Evolutionary conservation across 2,329 filamentous ascomycete species (phyloP), one percentile per base, ranked within the genome.

Genomic region (Westerdykella ornata): DNA sequence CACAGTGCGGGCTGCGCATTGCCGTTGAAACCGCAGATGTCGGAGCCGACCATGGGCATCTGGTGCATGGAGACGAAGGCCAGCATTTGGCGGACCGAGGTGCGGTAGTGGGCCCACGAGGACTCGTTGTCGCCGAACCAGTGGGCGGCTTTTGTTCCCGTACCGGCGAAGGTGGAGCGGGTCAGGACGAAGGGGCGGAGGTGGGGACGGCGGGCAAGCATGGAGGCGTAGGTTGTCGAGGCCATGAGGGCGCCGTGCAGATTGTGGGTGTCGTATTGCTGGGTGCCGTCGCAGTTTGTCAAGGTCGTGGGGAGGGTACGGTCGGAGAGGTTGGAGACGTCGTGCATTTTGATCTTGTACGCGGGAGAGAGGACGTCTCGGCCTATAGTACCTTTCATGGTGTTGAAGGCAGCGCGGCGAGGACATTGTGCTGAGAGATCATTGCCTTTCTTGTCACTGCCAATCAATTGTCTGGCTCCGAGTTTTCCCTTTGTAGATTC

Each of bases 221-320:
- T 85, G 1, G 85, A 80, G 11, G 73, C 63, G 39, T 78, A 75
- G 0, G 82, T 84, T 4, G 77, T 69, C 14, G 72, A 66, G 1
- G 81, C 83, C 84, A 88, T 89, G 80, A 86, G 73, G 54, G 77
- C 76, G 1, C 85, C 85, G 60, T 85, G 88, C 1, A 88, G 64
- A 52, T 88, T 88, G 61, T 89, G 85, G 0, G 80, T 84, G 51
- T 89, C 85, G 56, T 85, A 87, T 62, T 85, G 78, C 15, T 72
- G 70, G 29, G 81, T 68, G 1, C 83, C 83, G 43, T 84, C 81
- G 32, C 78, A 72, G 59, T 87, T 83, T 7, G 81, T 73, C 7
- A 86, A 66, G 55, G 86, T 76, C 0, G 82, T 84, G 48, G 78
- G 72, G 39, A 86, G 76, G 0, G 84, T 73, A 36, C 56, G 55